Evolutionary conservation across 352 stramenopile genomes (phyloP).

Genomic region (Pythium aquatile): DNA sequence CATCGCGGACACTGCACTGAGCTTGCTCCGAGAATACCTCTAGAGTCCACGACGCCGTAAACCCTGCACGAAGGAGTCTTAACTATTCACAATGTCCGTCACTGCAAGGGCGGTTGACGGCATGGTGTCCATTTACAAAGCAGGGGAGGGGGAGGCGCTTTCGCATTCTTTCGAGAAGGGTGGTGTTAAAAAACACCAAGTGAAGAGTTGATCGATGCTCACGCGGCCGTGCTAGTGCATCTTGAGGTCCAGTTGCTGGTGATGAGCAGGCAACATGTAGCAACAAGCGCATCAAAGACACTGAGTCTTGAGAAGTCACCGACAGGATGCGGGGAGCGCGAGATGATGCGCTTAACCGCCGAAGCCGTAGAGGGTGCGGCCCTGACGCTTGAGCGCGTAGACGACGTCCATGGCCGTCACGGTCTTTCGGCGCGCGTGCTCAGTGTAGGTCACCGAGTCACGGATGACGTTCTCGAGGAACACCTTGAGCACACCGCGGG

Average conservation of each 20-base stretch:
- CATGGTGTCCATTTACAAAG: too few relatives aligned
- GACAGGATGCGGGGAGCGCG: slow-evolving; percentile 48
- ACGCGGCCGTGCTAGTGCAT: background rate
- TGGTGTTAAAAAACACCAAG: slow-evolving; percentile 63
- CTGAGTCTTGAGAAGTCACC: slow-evolving; percentile 77
- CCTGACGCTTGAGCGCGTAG: slow-evolving; percentile 94
- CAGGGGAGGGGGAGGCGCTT: background rate
- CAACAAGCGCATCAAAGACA: background rate
- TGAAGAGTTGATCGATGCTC: slow-evolving; percentile 3
- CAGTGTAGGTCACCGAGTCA: slow-evolving; percentile 65
- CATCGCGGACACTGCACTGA: too few relatives aligned
- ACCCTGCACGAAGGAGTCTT: too few relatives aligned
- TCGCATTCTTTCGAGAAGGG: slow-evolving; percentile 28
- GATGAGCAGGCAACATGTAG: slow-evolving; percentile 7
- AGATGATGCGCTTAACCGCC: slow-evolving; percentile 42
- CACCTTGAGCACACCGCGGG: slow-evolving; percentile 60
- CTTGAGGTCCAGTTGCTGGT: slow-evolving; percentile 3
- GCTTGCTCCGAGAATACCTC: too few relatives aligned
- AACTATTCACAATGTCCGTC: too few relatives aligned
- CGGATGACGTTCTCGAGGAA: slow-evolving; percentile 64
- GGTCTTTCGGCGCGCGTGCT: slow-evolving; percentile 91
- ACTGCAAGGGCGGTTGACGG: too few relatives aligned
- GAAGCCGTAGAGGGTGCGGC: slow-evolving; percentile 90
- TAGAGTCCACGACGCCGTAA: too few relatives aligned
- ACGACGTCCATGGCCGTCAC: slow-evolving; percentile 96